Evolutionary conservation across 1,139 yeast genomes (phyloP).

Genomic region (Yamadazyma triangularis): DNA sequence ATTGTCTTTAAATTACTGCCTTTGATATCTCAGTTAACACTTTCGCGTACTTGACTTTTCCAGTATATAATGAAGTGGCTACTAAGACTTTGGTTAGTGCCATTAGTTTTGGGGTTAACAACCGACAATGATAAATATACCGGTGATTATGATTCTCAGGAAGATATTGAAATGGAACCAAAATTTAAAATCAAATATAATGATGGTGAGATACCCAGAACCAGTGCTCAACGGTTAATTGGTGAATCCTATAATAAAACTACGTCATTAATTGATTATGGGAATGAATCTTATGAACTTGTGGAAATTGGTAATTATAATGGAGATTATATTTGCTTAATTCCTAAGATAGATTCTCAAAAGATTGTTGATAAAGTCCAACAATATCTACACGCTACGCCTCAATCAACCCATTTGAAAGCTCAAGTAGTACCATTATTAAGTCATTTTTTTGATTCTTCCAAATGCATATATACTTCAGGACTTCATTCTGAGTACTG

Average conservation of each 20-base stretch:
- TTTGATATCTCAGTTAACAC: too few species aligned
- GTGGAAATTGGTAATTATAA: constrained; percentile 11
- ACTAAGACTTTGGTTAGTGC: too few species aligned
- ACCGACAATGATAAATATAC: too few species aligned
- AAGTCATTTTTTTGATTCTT: constrained; percentile 15
- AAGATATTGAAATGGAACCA: too few species aligned
- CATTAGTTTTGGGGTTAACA: too few species aligned
- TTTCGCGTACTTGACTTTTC: too few species aligned
- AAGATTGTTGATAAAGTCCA: neutral
- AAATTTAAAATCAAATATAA: constrained; percentile 16
- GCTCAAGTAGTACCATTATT: constrained; percentile 18
- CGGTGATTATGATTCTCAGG: too few species aligned
- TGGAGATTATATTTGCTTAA: constrained; percentile 15
- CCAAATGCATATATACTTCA: constrained; percentile 28
- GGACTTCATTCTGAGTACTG: constrained; percentile 51
- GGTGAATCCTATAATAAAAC: neutral
- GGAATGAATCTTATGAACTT: constrained; percentile 19
- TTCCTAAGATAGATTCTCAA: constrained; percentile 13
- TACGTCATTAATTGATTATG: constrained; percentile 2
- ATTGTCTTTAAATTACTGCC: too few species aligned
- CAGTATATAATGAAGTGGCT: too few species aligned
- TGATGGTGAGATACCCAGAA: constrained; percentile 11
- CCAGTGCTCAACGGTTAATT: constrained; percentile 4
- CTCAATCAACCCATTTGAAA: constrained; percentile 3
- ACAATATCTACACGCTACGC: neutral